phyloP scores from a whole-genome alignment of 257 asterid species.

The Solanum microdontum region DNA sequence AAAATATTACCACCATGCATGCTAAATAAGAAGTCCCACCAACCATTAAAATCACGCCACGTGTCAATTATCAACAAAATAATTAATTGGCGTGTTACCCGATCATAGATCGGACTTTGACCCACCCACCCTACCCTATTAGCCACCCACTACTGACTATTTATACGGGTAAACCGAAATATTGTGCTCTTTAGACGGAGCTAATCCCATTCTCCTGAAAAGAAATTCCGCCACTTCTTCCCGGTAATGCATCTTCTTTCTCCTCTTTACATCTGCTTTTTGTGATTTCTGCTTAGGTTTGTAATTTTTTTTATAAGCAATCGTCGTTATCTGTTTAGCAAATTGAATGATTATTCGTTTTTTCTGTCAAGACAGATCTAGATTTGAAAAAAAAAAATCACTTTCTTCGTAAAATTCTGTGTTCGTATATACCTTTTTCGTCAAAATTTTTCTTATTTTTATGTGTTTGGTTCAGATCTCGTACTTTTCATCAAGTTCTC shows the following conservation, averaged over 20 bases:
- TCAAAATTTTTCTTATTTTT: background rate
- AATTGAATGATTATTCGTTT: background rate
- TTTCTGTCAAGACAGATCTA: background rate
- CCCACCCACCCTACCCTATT: background rate
- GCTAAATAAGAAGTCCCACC: background rate
- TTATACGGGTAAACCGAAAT: background rate
- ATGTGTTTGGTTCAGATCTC: background rate
- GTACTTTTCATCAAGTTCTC: background rate
- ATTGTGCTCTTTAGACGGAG: background rate
- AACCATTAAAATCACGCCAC: background rate
- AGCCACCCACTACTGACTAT: background rate
- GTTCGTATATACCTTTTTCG: too few relatives aligned
- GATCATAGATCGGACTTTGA: background rate
- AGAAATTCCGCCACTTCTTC: background rate
- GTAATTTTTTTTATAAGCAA: background rate
- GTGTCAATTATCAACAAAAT: background rate
- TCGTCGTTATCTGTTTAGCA: background rate
- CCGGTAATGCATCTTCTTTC: background rate
- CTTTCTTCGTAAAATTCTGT: background rate
- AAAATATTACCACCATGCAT: background rate
- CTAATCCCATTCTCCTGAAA: background rate
- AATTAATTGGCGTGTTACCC: background rate
- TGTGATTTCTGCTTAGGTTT: background rate
- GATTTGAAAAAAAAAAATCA: background rate
- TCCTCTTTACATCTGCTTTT: background rate